phyloP scores from a whole-genome alignment of 805 yeast species.

The Clavispora asparagi region DNA sequence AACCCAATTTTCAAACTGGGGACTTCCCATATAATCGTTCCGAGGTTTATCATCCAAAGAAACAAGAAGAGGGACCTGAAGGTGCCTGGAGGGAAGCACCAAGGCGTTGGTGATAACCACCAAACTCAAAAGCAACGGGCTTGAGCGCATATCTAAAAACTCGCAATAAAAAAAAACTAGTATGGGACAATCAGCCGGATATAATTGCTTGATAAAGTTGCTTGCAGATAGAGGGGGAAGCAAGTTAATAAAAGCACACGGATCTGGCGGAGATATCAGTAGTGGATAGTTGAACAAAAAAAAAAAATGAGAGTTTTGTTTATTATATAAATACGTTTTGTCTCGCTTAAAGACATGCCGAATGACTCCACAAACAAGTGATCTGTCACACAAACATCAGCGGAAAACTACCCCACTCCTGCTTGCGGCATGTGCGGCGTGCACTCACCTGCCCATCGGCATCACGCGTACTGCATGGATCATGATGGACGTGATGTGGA shows the following conservation, averaged over 20 bases:
- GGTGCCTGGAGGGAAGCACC: not conserved
- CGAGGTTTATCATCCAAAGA: not conserved
- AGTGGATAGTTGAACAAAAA: not conserved
- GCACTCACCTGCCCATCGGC: not conserved
- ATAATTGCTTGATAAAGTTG: not conserved
- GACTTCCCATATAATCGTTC: slow-evolving; percentile 1
- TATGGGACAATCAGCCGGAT: not conserved
- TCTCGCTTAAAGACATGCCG: not conserved
- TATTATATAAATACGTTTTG: no score
- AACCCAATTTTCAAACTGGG: slow-evolving; percentile 37
- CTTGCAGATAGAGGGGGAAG: not conserved
- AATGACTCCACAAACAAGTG: not conserved
- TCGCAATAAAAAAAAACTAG: not conserved
- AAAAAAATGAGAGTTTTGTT: not conserved
- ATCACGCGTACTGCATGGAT: not conserved
- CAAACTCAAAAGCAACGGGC: not conserved
- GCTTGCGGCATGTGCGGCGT: not conserved
- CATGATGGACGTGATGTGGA: not conserved
- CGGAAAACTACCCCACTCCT: not conserved
- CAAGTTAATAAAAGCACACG: not conserved
- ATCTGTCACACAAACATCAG: not conserved
- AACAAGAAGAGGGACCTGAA: not conserved
- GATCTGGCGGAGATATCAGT: not conserved
- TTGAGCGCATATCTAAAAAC: not conserved
- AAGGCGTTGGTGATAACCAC: not conserved